Evolutionary conservation across 768 basidiomycete genomes (phyloP).

Genomic region (Terana coerulea): DNA sequence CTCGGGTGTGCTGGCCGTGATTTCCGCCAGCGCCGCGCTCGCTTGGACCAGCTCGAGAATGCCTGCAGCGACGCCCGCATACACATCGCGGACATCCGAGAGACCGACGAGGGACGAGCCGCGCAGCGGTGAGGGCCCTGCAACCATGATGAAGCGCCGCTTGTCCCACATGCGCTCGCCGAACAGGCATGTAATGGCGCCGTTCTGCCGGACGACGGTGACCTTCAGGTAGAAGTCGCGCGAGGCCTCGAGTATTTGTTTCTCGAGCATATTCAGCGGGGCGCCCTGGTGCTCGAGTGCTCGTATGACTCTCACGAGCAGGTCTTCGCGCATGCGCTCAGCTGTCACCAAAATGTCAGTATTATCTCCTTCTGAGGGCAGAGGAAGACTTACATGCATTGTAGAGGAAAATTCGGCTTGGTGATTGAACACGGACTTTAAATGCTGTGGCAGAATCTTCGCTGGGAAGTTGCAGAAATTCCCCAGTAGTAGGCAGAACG

Average conservation of each 20-base stretch:
- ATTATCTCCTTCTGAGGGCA: neutral
- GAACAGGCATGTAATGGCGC: neutral
- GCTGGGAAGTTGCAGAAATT: neutral
- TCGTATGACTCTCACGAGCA: neutral
- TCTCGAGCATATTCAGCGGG: slow-evolving; percentile 1
- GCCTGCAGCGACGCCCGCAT: neutral
- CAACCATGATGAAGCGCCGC: slow-evolving; percentile 1
- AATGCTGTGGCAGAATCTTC: neutral
- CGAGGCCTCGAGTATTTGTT: neutral
- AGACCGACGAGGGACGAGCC: neutral
- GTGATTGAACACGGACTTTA: neutral
- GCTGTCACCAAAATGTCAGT: neutral
- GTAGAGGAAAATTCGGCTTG: neutral
- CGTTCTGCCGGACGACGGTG: neutral
- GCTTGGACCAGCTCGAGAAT: neutral
- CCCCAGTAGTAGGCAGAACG: neutral
- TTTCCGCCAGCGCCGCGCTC: neutral
- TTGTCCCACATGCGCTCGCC: neutral
- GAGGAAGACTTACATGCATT: neutral
- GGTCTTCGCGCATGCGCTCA: neutral
- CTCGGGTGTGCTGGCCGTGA: neutral
- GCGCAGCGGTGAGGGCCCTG: neutral
- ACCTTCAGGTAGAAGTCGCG: neutral
- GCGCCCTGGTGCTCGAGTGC: slow-evolving; percentile 1
- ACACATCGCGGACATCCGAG: neutral